Conservation (phyloP, 129 eudicot genomes). For the Flaveria sonorensis region DNA sequence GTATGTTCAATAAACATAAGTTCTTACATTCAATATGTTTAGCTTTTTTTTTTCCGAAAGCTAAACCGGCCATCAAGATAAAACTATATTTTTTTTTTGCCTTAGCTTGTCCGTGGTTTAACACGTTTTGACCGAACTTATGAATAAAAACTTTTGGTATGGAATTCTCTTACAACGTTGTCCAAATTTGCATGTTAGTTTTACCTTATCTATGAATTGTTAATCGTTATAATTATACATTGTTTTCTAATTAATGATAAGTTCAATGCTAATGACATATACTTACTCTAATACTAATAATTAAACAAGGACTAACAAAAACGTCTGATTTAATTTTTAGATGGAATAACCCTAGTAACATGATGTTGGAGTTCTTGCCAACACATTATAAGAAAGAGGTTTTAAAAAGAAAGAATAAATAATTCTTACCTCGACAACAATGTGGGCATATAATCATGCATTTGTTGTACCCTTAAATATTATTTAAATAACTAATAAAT, state of each 20-base stretch:
- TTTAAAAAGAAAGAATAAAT: constrained; percentile 5
- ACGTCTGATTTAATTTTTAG: not conserved
- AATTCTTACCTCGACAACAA: constrained; percentile 19
- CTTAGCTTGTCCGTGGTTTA: too few species aligned
- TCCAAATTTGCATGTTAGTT: not conserved
- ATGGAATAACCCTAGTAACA: not conserved
- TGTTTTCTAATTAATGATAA: not conserved
- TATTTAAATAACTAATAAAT: not conserved
- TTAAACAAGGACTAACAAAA: not conserved
- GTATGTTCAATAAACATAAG: too few species aligned
- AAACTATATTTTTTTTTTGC: too few species aligned
- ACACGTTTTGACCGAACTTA: too few species aligned
- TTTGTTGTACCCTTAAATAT: constrained; percentile 24
- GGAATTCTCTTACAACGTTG: not conserved
- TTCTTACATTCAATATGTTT: too few species aligned
- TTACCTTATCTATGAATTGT: not conserved
- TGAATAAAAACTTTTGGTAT: not conserved
- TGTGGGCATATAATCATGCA: constrained; percentile 38
- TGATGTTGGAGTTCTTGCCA: constrained; percentile 36
- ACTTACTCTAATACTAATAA: not conserved
- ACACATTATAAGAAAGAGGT: constrained; percentile 18
- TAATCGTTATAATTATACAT: not conserved
- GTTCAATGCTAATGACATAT: not conserved
- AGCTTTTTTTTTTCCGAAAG: too few species aligned
- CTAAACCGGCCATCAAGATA: too few species aligned